Base-by-base conservation (phyloP, 2,329 filamentous ascomycete species). In the Cladosporium sp. region DNA sequence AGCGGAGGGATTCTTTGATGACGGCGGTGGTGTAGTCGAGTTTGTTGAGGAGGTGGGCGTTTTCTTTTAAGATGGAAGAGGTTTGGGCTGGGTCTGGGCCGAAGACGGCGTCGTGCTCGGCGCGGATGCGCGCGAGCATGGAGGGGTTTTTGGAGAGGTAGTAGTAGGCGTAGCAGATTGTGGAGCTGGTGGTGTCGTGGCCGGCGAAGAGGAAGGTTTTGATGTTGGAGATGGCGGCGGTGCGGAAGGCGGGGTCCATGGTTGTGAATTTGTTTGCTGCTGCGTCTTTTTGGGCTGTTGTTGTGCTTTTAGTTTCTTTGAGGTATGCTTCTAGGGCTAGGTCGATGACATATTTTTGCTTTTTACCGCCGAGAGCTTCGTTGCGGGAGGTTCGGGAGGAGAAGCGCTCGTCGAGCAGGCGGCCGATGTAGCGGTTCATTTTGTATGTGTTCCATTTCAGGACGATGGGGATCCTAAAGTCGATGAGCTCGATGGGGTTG, bases 91-190 rank as follows among this genome's bases (percentile, higher is more conserved):
- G 70, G 49, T 82, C 77, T 0, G 78, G 64, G 13, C 83, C 81
- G 49, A 86, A 81, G n/a, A 87, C 76, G 2, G 75, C 74, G 68
- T 85, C 81, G 68, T 85, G 83, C 71, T 88, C 86, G 25, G 77
- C 72, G 26, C 78, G 74, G 32, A 84, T 75, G 3, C 74, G 74
- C 3, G 68, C 69, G 30, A 79, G 71, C 21, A 72, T 71, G 7
- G 72, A 65, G 1, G 76, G 77, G 56, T 78, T 65, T 32, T 74
- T 71, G 39, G 75, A 74, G 4, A 82, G 76, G 34, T 79, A 76
- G 70, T 81, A 78, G 65, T 77, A 75, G 25, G 74, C 73, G 67
- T 79, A 81, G 65, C 71, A 72, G 64, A 78, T 74, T 1, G 73
- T 70, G n/a, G 71, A 71, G 18, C 70, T 72, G 10, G 78, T 81